Conservation (phyloP, 805 yeast genomes). For the Hemisphaericaspora nanyangensis region DNA sequence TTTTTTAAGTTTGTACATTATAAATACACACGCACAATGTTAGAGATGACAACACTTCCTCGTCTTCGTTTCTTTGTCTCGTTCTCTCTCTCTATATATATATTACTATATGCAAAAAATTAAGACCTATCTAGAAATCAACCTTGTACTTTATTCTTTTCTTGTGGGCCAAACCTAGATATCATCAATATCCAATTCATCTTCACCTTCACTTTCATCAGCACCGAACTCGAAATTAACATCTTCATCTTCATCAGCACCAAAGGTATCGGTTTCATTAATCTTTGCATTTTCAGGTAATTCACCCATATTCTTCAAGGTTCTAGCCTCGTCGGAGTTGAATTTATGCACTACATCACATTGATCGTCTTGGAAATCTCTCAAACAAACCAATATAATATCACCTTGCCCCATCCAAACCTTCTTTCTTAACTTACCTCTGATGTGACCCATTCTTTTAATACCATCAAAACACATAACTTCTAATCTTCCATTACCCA, state of each 20-base stretch:
- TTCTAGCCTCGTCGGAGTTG: constrained; percentile 96
- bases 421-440: constrained; percentile 99
- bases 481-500: constrained; percentile 96
- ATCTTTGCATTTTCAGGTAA: constrained; percentile 96
- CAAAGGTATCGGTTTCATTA: constrained; percentile 96
- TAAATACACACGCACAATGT: too few relatives aligned
- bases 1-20: too few relatives aligned
- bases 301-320: constrained; percentile 92
- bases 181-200: constrained; percentile 87
- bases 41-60: too few relatives aligned
- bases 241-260: constrained; percentile 94
- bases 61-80: too few relatives aligned
- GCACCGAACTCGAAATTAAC: constrained; percentile 96
- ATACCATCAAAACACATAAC: constrained; percentile 93
- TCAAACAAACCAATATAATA: constrained; percentile 87
- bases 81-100: too few relatives aligned
- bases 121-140: too few relatives aligned
- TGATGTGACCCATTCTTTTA: constrained; percentile 93
- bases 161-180: constrained; percentile 60
- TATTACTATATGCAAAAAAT: too few relatives aligned
- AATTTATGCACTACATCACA: constrained; percentile 97
- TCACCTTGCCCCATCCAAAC: constrained; percentile 99
- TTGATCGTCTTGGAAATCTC: constrained; percentile 98
- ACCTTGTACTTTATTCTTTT: too few relatives aligned
- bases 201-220: constrained; percentile 74